These are phyloP conservation scores for Pythium grandisporangium DNA, from an alignment of 352 stramenopile species.

Conservation along the genomic window DNA sequence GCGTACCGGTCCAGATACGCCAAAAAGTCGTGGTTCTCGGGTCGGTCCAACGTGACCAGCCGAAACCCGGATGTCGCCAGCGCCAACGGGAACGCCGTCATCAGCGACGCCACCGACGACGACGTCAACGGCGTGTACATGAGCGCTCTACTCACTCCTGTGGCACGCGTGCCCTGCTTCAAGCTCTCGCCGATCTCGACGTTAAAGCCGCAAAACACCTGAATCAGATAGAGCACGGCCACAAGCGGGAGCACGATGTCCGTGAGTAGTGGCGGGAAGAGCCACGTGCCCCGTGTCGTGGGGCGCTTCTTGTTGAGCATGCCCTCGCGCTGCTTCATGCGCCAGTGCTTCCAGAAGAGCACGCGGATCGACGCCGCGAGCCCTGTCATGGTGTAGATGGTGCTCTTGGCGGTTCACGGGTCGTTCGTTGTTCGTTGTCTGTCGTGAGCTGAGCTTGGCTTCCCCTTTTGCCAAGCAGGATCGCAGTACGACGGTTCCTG, in stretches of 20 bases:
- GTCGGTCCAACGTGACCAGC: conserved; percentile 44
- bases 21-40: conserved; percentile 31
- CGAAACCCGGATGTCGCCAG: conserved; percentile 42
- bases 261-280: conserved; percentile 57
- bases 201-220: conserved; percentile 51
- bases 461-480: too few species aligned
- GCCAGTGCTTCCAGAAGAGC: conserved; percentile 80
- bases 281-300: conserved; percentile 24
- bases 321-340: conserved; percentile 72
- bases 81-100: conserved; percentile 49
- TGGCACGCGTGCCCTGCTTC: background rate
- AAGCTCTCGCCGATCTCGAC: conserved; percentile 6
- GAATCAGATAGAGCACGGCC: conserved; percentile 48
- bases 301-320: conserved; percentile 36
- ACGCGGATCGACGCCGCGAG: conserved; percentile 22
- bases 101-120: conserved; percentile 19
- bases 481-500: too few species aligned
- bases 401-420: too few species aligned
- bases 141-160: background rate
- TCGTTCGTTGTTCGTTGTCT: too few species aligned
- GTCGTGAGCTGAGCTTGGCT: too few species aligned
- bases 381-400: conserved; percentile 9
- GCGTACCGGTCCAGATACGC: conserved; percentile 29
- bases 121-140: background rate
- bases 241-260: conserved; percentile 61